Percentiles rank a stretch among this genome's conserved stretches.
These are phyloP conservation scores for Cadophora gregata DNA, from an alignment of 2,329 filamentous ascomycete genomes.

Conservation along the genomic window DNA sequence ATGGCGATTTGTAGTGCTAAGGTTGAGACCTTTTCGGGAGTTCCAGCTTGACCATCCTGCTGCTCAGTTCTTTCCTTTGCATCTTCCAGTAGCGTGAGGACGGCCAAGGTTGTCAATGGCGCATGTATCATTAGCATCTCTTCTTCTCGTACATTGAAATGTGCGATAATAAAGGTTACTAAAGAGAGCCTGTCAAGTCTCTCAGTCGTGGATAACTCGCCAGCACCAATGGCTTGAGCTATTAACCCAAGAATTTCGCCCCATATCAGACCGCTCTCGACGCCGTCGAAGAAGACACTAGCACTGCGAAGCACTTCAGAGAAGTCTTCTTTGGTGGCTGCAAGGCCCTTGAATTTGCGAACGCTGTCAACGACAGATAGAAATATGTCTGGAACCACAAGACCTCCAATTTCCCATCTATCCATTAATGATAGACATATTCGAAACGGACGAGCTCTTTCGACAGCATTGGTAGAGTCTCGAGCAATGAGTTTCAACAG, in stretches of 20 bases:
- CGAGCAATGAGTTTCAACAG: constrained; percentile 77
- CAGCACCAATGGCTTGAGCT: constrained; percentile 60
- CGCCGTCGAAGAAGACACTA: constrained; percentile 95
- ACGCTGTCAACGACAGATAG: constrained; percentile 84
- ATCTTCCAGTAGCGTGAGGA: constrained; percentile 63
- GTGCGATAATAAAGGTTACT: constrained; percentile 79
- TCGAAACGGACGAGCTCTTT: constrained; percentile 83
- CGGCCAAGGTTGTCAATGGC: constrained; percentile 73
- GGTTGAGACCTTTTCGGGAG: constrained; percentile 36
- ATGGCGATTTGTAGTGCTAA: constrained; percentile 56
- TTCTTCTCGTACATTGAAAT: constrained; percentile 94
- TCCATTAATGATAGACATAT: constrained; percentile 97
- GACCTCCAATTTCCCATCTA: constrained; percentile 92
- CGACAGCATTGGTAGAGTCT: constrained; percentile 58
- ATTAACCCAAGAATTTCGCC: constrained; percentile 77
- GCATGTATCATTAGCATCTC: constrained; percentile 92
- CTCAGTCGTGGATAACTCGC: constrained; percentile 47
- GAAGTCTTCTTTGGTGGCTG: constrained; percentile 72
- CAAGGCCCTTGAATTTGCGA: constrained; percentile 71
- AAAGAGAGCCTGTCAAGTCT: constrained; percentile 71
- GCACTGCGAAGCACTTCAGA: constrained; percentile 90
- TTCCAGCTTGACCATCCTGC: constrained; percentile 37
- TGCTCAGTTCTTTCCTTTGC: constrained; percentile 48
- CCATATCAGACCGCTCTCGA: constrained; percentile 94
- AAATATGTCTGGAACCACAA: constrained; percentile 88